Percentiles rank a stretch among this genome's conserved stretches.
Evolutionary conservation across 495 filamentous ascomycete species (phyloP).

Genomic region (Penicillium chermesinum): DNA sequence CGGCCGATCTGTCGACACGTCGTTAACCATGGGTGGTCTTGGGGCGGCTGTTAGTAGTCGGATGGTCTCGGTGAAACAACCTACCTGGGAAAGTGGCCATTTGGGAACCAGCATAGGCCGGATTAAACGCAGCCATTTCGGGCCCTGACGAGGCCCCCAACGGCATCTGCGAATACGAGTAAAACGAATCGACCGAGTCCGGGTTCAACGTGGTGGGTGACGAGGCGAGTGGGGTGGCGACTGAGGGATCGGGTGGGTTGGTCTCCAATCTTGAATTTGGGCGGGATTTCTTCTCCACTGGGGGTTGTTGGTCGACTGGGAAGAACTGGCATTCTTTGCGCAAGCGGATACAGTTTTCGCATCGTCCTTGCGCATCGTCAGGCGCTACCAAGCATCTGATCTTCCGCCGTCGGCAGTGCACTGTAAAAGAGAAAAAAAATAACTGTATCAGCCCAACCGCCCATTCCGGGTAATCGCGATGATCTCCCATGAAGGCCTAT

Average conservation of each 20-base stretch:
- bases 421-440: constrained; percentile 45
- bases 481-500: not conserved
- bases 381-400: constrained; percentile 83
- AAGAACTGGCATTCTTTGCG: constrained; percentile 96
- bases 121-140: constrained; percentile 34
- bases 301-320: constrained; percentile 81
- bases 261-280: constrained; percentile 41
- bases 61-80: constrained; percentile 6
- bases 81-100: constrained; percentile 36
- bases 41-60: not conserved
- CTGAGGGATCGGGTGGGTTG: constrained; percentile 36
- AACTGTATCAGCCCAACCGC: constrained; percentile 7
- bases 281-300: constrained; percentile 48
- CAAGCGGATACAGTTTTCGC: constrained; percentile 91
- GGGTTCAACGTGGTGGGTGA: constrained; percentile 30
- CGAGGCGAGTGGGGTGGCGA: constrained; percentile 37
- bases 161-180: constrained; percentile 37
- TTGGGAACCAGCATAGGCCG: constrained; percentile 28
- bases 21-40: too few relatives aligned
- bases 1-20: constrained; percentile 18
- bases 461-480: not conserved
- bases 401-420: constrained; percentile 90
- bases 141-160: constrained; percentile 29
- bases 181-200: constrained; percentile 38
- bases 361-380: constrained; percentile 77